Evolutionary conservation across 2,329 filamentous ascomycete species (phyloP), one percentile per base, ranked within the genome.

Genomic region (Trichoderma koningii): DNA sequence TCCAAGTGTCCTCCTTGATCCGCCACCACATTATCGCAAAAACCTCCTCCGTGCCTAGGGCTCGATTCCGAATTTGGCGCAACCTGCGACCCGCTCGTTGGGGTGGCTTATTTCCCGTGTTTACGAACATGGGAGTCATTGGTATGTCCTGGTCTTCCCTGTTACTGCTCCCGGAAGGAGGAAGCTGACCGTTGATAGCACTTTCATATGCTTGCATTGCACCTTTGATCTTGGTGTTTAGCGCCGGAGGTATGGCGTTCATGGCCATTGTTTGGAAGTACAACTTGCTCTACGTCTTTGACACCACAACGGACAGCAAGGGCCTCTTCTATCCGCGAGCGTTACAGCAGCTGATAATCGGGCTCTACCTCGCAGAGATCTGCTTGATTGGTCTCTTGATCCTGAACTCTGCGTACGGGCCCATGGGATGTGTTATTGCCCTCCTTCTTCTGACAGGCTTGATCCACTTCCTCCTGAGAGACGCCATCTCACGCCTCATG

Each of bases 221-320:
- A 2, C 94, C 93, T 0, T 80, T 97, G 12, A 88, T 97, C 62
- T 83, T 97, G 56, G 86, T 88, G 5, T 97, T 97, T 72, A 91
- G 92, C 1, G 87, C 89, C 1, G 82, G 91, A 45, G 93, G 92
- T 30, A 85, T 97, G 66, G 86, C 83, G 23, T 80, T 95, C 48
- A 93, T 97, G 77, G 96, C 96, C 75, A 80, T 94, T 60, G 91
- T 93, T 55, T 97, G 92, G 82, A 87, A 91, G 19, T 97, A 98
- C 82, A 96, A 97, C 74, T 78, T 98, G 63, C 83, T 97, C 56
- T 97, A 92, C 76, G 92, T 97, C 42, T 89, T 88, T 57, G 91
- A 96, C 73, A 87, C 90, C 9, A 80, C 86, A 66, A 88, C 96
- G 72, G 93, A 97, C 74, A 96, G 91, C 44, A 92, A 96, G 73